Evolutionary conservation across 805 yeast species (phyloP), one percentile per base, ranked within the genome.

Genomic region (Kodamaea kaohsiungensis): DNA sequence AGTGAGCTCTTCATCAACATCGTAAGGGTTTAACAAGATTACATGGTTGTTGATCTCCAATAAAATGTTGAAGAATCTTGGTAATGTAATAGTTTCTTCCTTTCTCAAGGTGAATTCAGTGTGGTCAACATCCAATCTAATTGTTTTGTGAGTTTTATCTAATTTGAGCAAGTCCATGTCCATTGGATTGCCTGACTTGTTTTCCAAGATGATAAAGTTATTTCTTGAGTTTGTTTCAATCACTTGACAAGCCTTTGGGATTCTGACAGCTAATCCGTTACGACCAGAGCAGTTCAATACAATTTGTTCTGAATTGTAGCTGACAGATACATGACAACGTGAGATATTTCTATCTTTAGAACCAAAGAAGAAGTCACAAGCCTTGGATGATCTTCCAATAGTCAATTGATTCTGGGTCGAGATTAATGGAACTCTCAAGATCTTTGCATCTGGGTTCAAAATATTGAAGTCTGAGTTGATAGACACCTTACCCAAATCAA

Each of bases 281-380:
- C 85, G 81, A 2, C 98, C 98, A 52, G 84, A 68, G 68, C 98
- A 93, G 46, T 80, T 80, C 49, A 93, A 66, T 13, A 71, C 73
- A 46, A 90, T 67, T 35, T 80, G 72, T 9, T 67, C 66, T 1
- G 73, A 61, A 27, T 73, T 65, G 64, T 80, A 85, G 22, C 78
- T 71, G 1, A 88, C 63, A 13, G 72, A 68, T 50, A 86, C 77
- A 68, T 89, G 96, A 9, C 78, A 76, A 50, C 96, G 81, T 12
- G 95, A 87, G 18, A 89, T 81, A 40, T 78, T 77, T 64, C 82
- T 84, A 65, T 81, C 82, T 15, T 70, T 68, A 1, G 77, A 60
- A 65, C 78, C 67, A 64, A 84, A 62, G 69, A 71, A 65, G 69
- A 73, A 81, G 50, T 81, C 84, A 50, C 87, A 81, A 7, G 82